Percentiles rank a stretch among this genome's conserved stretches.
phyloP scores from a whole-genome alignment of 106 monocot species.

The Dendrobium chrysotoxum region DNA sequence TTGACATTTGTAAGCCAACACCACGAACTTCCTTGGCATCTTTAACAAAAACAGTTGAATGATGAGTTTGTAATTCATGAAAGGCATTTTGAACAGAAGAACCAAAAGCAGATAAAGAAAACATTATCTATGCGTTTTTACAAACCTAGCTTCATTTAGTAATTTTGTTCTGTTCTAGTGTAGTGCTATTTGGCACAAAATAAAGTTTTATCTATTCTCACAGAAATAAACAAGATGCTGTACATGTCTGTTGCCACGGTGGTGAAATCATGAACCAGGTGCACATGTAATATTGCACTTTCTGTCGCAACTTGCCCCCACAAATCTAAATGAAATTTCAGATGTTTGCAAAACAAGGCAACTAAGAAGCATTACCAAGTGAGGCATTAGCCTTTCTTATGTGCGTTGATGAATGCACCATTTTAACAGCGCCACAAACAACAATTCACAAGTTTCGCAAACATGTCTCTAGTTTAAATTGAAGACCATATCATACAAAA shows the following conservation, averaged over 20 bases:
- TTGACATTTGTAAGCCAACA: constrained; percentile 82
- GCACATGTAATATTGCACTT: background rate
- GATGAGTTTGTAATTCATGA: background rate
- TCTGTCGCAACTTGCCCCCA: background rate
- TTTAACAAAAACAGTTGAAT: constrained; percentile 17
- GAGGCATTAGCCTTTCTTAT: too few relatives aligned
- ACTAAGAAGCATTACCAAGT: background rate
- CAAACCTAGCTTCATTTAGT: background rate
- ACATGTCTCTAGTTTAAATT: background rate
- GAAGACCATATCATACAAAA: background rate
- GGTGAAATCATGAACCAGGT: background rate
- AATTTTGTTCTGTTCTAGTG: background rate
- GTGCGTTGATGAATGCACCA: background rate
- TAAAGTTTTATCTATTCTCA: background rate
- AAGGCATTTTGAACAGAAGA: background rate
- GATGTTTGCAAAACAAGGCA: background rate
- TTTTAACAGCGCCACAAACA: background rate
- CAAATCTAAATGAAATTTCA: background rate
- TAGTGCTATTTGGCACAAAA: background rate
- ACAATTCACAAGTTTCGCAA: background rate
- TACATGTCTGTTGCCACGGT: background rate
- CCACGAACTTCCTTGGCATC: constrained; percentile 96
- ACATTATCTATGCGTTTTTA: background rate
- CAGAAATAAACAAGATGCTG: background rate
- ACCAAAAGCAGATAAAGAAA: background rate